These are phyloP conservation scores for Sugiyamaella smithiae DNA, from an alignment of 805 yeast genomes.

Conservation along the genomic window DNA sequence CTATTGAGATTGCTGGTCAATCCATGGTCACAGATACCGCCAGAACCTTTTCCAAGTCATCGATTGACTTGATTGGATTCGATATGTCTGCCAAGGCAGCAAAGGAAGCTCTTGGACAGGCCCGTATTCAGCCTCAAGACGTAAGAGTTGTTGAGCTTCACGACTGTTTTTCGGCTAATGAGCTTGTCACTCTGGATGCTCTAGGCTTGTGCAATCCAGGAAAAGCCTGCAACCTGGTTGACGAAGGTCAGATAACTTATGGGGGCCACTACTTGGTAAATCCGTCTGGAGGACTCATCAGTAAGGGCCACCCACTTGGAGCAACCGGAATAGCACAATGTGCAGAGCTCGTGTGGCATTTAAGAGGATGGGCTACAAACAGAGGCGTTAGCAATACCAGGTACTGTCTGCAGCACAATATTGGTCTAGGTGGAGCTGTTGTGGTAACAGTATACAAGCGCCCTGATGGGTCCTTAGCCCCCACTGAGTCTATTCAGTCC, in stretches of 20 bases:
- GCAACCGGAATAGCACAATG: conserved; percentile 30
- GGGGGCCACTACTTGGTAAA: conserved; percentile 28
- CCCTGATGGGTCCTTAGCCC: conserved; percentile 21
- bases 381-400: conserved; percentile 24
- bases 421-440: conserved; percentile 29
- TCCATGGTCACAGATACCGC: conserved; percentile 25
- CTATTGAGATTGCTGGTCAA: conserved; percentile 27
- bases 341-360: conserved; percentile 28
- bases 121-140: conserved; percentile 23
- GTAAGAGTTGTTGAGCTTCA: conserved; percentile 30
- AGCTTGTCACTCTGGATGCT: conserved; percentile 26
- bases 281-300: conserved; percentile 29
- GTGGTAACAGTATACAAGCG: conserved; percentile 26
- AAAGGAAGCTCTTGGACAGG: conserved; percentile 17
- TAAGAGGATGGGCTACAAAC: conserved; percentile 29
- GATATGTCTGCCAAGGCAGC: conserved; percentile 27
- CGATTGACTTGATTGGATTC: conserved; percentile 25
- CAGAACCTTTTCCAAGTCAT: conserved; percentile 20
- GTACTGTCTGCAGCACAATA: conserved; percentile 27
- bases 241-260: conserved; percentile 25
- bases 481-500: conserved; percentile 14
- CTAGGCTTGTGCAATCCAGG: conserved; percentile 26
- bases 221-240: conserved; percentile 25
- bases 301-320: conserved; percentile 30
- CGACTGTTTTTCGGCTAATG: conserved; percentile 30